phyloP scores from a whole-genome alignment of 1,284 basidiomycete species.

The Cerioporus squamosus region DNA sequence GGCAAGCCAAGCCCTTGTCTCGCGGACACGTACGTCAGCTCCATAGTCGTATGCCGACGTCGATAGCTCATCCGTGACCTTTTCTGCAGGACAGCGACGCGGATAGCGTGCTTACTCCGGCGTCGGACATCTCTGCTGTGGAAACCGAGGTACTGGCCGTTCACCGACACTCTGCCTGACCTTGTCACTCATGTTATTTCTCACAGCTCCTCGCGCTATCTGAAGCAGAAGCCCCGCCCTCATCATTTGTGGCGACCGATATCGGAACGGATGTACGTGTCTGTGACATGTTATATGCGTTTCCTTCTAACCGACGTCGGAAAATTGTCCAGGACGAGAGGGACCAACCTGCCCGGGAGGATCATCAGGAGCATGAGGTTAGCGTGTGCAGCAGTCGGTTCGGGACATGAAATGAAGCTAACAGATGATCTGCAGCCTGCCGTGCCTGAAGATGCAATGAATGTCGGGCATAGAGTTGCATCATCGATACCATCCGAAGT shows the following conservation, averaged over 20 bases:
- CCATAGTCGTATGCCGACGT: background rate
- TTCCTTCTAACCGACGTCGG: background rate
- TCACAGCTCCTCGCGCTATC: constrained; percentile 17
- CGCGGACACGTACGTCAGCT: constrained; percentile 9
- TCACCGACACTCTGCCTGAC: background rate
- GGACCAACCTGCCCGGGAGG: background rate
- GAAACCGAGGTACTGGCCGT: constrained; percentile 20
- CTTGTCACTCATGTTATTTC: background rate
- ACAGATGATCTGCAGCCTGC: constrained; percentile 9
- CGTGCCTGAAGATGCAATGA: background rate
- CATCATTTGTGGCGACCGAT: constrained; percentile 26
- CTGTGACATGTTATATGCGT: background rate
- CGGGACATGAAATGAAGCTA: background rate
- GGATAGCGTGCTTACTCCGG: constrained; percentile 18
- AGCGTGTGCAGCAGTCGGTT: background rate
- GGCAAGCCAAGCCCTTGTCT: background rate
- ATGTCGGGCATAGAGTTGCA: constrained; percentile 4
- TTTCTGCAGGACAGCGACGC: constrained; percentile 1
- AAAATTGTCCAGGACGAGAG: constrained; percentile 15
- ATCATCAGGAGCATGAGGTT: constrained; percentile 6
- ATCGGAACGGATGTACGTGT: constrained; percentile 22
- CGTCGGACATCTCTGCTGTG: constrained; percentile 14
- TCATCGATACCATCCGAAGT: constrained; percentile 8
- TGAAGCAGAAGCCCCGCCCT: constrained; percentile 29
- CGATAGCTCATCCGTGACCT: background rate